phyloP scores from a whole-genome alignment of 2,329 filamentous ascomycete species.

The Pseudogymnoascus verrucosus region DNA sequence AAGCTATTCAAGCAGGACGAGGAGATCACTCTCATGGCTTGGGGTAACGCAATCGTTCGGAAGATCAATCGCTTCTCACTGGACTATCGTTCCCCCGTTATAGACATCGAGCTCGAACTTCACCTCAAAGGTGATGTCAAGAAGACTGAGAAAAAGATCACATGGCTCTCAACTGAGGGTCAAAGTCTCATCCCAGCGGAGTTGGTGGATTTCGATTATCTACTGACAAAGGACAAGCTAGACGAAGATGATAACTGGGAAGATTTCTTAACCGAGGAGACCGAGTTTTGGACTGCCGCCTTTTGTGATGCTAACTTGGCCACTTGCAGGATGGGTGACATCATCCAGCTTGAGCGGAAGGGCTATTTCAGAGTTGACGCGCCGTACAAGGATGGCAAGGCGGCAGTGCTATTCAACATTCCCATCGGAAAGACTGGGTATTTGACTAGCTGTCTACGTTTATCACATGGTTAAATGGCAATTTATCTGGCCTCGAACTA shows the following conservation, averaged over 20 bases:
- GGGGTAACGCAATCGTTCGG: conserved; percentile 81
- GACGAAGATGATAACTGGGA: conserved; percentile 77
- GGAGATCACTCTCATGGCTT: conserved; percentile 93
- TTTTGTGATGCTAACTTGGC: conserved; percentile 74
- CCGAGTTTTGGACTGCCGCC: conserved; percentile 65
- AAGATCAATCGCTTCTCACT: conserved; percentile 45
- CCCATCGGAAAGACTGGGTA: conserved; percentile 53
- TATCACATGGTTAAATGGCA: no score
- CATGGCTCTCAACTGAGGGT: conserved; percentile 70
- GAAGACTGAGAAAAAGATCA: conserved; percentile 92
- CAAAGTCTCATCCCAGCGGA: conserved; percentile 72
- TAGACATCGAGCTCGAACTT: conserved; percentile 68
- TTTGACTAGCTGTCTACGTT: neutral
- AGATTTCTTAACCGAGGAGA: conserved; percentile 68
- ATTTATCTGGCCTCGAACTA: no score
- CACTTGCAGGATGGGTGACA: conserved; percentile 73
- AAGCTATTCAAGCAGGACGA: conserved; percentile 74
- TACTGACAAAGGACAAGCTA: conserved; percentile 87
- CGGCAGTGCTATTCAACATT: conserved; percentile 60
- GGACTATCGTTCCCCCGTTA: conserved; percentile 42
- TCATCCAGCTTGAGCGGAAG: conserved; percentile 91
- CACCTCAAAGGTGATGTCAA: conserved; percentile 90
- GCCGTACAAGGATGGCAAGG: conserved; percentile 48
- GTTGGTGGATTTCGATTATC: conserved; percentile 88
- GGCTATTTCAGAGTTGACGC: conserved; percentile 83